Conservation (phyloP, 495 filamentous ascomycete species). For the Xylaria palmicola region DNA sequence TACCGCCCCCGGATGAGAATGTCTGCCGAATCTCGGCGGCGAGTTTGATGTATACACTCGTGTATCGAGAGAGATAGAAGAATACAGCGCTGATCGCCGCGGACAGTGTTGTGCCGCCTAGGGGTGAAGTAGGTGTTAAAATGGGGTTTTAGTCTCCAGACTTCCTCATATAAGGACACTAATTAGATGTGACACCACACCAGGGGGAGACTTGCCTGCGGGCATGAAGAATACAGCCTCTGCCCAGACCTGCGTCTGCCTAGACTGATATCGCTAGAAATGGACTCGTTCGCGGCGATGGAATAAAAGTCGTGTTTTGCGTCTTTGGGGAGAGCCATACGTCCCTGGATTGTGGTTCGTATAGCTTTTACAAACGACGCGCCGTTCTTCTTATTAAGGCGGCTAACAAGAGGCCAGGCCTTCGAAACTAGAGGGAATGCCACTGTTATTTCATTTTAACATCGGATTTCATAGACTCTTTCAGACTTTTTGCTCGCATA, state of each 20-base stretch:
- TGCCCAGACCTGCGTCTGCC: slow-evolving; percentile 3
- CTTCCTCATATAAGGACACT: background rate
- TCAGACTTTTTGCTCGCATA: too few relatives aligned
- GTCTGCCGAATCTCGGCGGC: slow-evolving; percentile 38
- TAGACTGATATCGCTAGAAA: background rate
- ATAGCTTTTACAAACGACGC: too few relatives aligned
- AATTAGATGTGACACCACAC: too few relatives aligned
- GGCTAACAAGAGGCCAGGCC: too few relatives aligned
- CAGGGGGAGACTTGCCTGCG: too few relatives aligned
- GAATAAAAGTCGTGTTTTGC: slow-evolving; percentile 19
- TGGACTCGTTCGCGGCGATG: background rate
- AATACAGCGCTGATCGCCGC: slow-evolving; percentile 47
- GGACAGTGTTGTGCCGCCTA: slow-evolving; percentile 44
- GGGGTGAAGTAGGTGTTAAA: background rate
- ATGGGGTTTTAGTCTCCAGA: background rate
- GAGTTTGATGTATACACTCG: slow-evolving; percentile 36
- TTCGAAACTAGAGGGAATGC: too few relatives aligned
- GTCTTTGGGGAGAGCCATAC: background rate
- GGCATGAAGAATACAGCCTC: slow-evolving; percentile 10
- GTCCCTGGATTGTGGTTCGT: too few relatives aligned
- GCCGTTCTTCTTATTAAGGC: too few relatives aligned
- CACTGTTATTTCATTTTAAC: too few relatives aligned
- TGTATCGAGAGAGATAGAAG: slow-evolving; percentile 55
- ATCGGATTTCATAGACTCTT: too few relatives aligned
- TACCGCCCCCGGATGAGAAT: slow-evolving; percentile 38